Base-by-base conservation (phyloP, 345 rosid genomes). In the Xanthoceras sorbifolium region DNA sequence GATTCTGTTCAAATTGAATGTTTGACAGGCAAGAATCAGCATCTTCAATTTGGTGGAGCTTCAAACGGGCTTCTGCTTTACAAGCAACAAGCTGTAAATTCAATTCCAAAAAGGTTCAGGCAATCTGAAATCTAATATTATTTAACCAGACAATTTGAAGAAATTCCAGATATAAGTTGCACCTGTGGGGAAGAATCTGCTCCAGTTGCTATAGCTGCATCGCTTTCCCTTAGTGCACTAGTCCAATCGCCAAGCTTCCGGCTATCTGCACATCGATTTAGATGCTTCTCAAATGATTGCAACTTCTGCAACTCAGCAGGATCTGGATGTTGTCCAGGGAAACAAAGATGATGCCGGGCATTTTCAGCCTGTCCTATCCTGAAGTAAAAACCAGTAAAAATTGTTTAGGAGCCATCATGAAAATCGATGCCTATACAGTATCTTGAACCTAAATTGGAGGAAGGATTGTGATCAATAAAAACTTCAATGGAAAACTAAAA, bases 111-210 rank as follows among this genome's bases (percentile, higher is more conserved):
- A 71, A 59, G 67, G 70, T 79, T 83, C 28, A 78, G 77, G 26
- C 44, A 62, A 66, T 23, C 75, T 11, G 66, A 69, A 72, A 50
- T 69, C 17, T 66, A 59, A 55, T 44, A 46, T 67, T 34, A 7
- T 20, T 10, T 42, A 23, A 71, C 64, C 18, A 78, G 54, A 25
- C 32, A 54, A 69, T 17, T 64, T 38, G 67, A 69, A 57, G 63
- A 40, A 28, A 61, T 48, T 14, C 31, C 29, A 69, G 62, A 31
- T 29, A 57, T 14, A 44, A 64, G 59, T 42, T 72, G 72, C 64
- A 94, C 99, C 97, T 86, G 97, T 79, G 91, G 93, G 77, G 90
- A 93, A 15, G 90, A 88, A 69, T 93, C 97, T 32, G 92, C 93
- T 2, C 97, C 98, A 62, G 83, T 81, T 55, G 91, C 86, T 69